Conservation (phyloP, 108 stramenopile species). For the Pseudonitzschia multistriata region DNA sequence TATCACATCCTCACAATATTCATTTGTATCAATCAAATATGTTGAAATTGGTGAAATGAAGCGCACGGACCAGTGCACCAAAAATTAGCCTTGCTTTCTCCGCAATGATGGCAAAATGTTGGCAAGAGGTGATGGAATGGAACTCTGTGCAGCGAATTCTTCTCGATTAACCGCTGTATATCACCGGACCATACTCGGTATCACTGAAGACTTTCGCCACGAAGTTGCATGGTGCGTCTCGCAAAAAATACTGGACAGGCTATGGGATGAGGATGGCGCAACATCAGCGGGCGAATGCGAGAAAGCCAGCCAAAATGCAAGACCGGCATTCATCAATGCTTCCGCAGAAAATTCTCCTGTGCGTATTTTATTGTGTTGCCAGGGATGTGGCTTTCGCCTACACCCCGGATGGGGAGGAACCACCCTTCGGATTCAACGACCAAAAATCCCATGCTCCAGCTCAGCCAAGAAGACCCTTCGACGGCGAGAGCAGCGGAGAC, state of each 20-base stretch:
- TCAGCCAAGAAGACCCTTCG: slow-evolving; percentile 8
- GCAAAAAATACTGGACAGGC: slow-evolving; percentile 16
- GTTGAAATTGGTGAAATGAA: too few species aligned
- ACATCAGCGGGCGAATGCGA: not conserved
- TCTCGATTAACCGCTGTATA: not conserved
- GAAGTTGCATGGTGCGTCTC: slow-evolving; percentile 12
- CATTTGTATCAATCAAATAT: too few species aligned
- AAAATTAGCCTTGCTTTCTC: too few species aligned
- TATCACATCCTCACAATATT: too few species aligned
- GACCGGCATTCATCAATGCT: not conserved
- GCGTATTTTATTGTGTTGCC: too few species aligned
- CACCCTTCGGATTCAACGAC: slow-evolving; percentile 7
- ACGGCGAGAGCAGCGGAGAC: slow-evolving; percentile 23
- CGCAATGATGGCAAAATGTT: not conserved
- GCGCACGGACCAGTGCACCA: too few species aligned
- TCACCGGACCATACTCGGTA: not conserved
- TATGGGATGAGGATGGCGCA: slow-evolving; percentile 11
- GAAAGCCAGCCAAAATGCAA: not conserved
- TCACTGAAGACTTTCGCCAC: not conserved
- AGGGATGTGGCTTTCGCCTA: slow-evolving; percentile 23
- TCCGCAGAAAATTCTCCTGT: not conserved
- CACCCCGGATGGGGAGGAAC: slow-evolving; percentile 34
- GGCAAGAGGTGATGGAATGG: not conserved
- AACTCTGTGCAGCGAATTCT: not conserved
- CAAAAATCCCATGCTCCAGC: not conserved